These are phyloP conservation scores for Drechslerella dactyloides DNA, from an alignment of 2,329 filamentous ascomycete species.

Conservation along the genomic window DNA sequence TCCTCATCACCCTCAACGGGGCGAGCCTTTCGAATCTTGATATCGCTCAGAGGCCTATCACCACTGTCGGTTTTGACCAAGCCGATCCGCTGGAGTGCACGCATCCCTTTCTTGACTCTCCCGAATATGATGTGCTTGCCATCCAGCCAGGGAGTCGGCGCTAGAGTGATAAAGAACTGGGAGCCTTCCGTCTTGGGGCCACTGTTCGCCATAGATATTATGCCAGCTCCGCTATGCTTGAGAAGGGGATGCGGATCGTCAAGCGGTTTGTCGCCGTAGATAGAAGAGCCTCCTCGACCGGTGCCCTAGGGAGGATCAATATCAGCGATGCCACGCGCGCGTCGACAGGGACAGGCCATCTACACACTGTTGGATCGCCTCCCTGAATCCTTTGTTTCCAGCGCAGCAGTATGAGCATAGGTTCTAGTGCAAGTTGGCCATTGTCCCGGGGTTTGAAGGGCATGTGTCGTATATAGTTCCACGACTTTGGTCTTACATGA, in stretches of 20 bases:
- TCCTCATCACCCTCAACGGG: slow-evolving; percentile 68
- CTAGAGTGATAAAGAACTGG: slow-evolving; percentile 95
- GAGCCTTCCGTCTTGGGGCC: slow-evolving; percentile 92
- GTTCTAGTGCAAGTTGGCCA: background rate
- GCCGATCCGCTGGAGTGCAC: slow-evolving; percentile 84
- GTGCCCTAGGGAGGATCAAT: slow-evolving; percentile 63
- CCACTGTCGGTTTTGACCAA: slow-evolving; percentile 81
- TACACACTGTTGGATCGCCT: slow-evolving; percentile 78
- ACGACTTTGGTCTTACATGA: slow-evolving; percentile 65
- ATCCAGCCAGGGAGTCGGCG: slow-evolving; percentile 93
- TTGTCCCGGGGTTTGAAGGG: background rate
- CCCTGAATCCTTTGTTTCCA: slow-evolving; percentile 63
- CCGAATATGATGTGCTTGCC: slow-evolving; percentile 98
- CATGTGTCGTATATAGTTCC: background rate
- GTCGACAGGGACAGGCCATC: background rate
- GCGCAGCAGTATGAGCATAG: background rate
- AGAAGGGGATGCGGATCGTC: slow-evolving; percentile 81
- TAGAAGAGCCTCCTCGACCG: slow-evolving; percentile 83
- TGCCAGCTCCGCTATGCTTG: slow-evolving; percentile 89
- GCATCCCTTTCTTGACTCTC: slow-evolving; percentile 81
- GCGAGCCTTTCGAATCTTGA: slow-evolving; percentile 77
- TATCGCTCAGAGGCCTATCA: slow-evolving; percentile 79
- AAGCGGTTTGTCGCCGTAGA: slow-evolving; percentile 91
- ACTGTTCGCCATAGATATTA: slow-evolving; percentile 96
- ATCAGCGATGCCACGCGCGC: background rate